These are phyloP conservation scores for Hortiboletus campestris DNA, from an alignment of 768 basidiomycete genomes.

Conservation along the genomic window DNA sequence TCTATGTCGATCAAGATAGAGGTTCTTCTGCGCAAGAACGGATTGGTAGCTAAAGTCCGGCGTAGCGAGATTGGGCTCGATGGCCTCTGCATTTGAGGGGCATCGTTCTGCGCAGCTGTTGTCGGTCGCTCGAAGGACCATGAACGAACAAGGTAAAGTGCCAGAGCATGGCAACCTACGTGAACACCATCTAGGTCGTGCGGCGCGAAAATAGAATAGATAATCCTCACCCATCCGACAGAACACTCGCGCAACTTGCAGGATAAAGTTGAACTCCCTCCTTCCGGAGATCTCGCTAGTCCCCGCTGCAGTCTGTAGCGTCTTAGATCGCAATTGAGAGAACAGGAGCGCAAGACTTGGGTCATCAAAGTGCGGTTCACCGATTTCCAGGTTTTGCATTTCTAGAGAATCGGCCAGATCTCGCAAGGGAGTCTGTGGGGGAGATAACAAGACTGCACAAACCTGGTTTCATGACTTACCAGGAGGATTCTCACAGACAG, in stretches of 20 bases:
- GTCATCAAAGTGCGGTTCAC: slow-evolving; percentile 89
- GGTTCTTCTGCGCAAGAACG: slow-evolving; percentile 56
- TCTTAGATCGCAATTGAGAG: slow-evolving; percentile 84
- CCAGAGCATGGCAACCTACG: slow-evolving; percentile 89
- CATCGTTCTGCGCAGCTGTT: slow-evolving; percentile 26
- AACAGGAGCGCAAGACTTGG: slow-evolving; percentile 90
- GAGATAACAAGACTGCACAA: neutral
- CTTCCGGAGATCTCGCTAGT: slow-evolving; percentile 86
- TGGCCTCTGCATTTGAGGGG: slow-evolving; percentile 12
- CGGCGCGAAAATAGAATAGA: neutral
- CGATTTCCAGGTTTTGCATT: slow-evolving; percentile 60
- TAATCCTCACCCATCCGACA: slow-evolving; percentile 84
- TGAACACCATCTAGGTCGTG: slow-evolving; percentile 3
- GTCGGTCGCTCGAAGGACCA: slow-evolving; percentile 91
- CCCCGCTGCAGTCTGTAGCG: slow-evolving; percentile 89
- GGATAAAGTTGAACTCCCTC: slow-evolving; percentile 92
- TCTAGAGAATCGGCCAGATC: slow-evolving; percentile 63
- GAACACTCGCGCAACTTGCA: slow-evolving; percentile 92
- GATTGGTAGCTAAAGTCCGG: slow-evolving; percentile 48
- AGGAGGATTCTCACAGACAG: slow-evolving; percentile 86
- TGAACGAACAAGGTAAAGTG: slow-evolving; percentile 81
- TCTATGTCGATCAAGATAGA: slow-evolving; percentile 93
- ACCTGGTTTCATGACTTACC: slow-evolving; percentile 45
- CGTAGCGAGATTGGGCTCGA: slow-evolving; percentile 48
- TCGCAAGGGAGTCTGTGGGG: slow-evolving; percentile 65